Conservation (phyloP, 371 early-diverging fungal species). For the Mortierella polycephala region DNA sequence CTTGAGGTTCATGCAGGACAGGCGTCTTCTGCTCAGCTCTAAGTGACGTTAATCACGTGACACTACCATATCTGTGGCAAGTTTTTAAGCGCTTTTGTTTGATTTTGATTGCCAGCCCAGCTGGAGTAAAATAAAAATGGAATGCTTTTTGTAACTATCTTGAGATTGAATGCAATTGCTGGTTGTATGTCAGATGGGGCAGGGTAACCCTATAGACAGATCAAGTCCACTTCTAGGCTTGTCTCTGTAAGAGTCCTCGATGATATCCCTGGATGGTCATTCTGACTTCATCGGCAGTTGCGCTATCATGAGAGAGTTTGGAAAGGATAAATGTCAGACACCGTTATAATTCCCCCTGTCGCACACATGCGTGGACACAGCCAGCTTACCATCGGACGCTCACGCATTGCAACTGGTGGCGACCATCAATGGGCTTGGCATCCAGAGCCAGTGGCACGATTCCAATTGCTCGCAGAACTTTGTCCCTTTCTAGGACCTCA, state of each 20-base stretch:
- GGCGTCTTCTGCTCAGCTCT: slow-evolving; percentile 23
- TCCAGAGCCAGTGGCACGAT: not conserved
- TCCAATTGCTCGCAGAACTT: slow-evolving; percentile 11
- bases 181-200: not conserved
- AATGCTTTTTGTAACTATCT: no score
- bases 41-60: not conserved
- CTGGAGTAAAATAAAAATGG: no score
- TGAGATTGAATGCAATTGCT: not conserved
- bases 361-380: no score
- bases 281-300: slow-evolving; percentile 13
- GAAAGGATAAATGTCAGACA: not conserved
- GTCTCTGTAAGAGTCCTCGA: slow-evolving; percentile 1
- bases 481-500: slow-evolving; percentile 3
- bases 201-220: not conserved
- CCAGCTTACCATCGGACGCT: slow-evolving; percentile 13
- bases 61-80: not conserved
- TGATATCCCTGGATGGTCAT: slow-evolving; percentile 3
- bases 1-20: slow-evolving; percentile 4
- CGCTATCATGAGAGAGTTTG: not conserved
- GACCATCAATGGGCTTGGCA: no score
- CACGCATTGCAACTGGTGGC: slow-evolving; percentile 10
- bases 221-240: not conserved
- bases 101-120: not conserved
- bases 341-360: not conserved
- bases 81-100: not conserved